Evolutionary conservation across 345 rosid genomes (phyloP).

Genomic region (Dimocarpus longan): DNA sequence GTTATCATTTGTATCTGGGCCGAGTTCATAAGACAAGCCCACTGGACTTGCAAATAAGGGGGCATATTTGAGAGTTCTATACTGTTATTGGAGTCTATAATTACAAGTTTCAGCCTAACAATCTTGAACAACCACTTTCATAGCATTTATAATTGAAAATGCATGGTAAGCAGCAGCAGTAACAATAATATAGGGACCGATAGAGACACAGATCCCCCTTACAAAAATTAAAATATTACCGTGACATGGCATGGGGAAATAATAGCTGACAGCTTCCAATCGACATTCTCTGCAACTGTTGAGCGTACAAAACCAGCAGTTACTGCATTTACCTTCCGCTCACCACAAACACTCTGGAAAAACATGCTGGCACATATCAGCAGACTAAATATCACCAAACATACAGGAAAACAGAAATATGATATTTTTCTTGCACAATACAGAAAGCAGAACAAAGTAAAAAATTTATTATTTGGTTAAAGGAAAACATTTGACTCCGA

Average conservation of each 20-base stretch:
- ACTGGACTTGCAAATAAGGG: background rate
- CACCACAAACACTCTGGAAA: conserved; percentile 89
- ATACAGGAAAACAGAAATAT: background rate
- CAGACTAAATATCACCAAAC: background rate
- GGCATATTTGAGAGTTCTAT: background rate
- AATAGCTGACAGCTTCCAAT: conserved; percentile 92
- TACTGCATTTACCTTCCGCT: conserved; percentile 89
- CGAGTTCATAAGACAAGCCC: background rate
- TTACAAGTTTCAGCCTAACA: background rate
- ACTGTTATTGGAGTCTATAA: background rate
- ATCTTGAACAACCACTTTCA: background rate
- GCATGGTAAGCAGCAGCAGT: background rate
- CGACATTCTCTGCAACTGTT: conserved; percentile 90
- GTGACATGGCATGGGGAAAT: conserved; percentile 98
- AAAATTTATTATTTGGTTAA: background rate
- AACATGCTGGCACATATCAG: conserved; percentile 24
- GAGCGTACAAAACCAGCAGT: conserved; percentile 81
- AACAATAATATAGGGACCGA: background rate
- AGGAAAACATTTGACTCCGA: background rate
- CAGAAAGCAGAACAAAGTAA: background rate
- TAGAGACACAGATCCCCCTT: background rate
- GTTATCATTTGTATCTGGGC: background rate
- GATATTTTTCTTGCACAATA: background rate
- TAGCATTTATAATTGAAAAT: background rate
- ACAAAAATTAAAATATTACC: conserved; percentile 53